These are phyloP conservation scores for Coemansia asiatica DNA, from an alignment of 192 early-diverging fungal genomes.

Conservation along the genomic window DNA sequence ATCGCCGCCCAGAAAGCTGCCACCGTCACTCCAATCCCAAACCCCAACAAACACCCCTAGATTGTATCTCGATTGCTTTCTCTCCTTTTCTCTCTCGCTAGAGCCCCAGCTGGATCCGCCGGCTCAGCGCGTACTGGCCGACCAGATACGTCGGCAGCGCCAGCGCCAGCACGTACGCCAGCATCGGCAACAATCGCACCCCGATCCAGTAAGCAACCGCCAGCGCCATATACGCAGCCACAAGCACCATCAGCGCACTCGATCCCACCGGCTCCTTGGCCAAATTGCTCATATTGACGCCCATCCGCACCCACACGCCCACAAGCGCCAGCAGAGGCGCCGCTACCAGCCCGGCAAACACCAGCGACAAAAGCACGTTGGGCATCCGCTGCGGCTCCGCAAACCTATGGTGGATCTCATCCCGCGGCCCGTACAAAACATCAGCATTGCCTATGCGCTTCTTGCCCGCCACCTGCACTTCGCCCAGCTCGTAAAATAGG, in stretches of 20 bases:
- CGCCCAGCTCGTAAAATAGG: slow-evolving; percentile 35
- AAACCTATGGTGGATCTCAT: slow-evolving; percentile 50
- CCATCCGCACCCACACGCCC: slow-evolving; percentile 36
- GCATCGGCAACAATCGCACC: slow-evolving; percentile 42
- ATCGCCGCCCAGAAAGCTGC: too few relatives aligned
- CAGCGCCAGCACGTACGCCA: slow-evolving; percentile 45
- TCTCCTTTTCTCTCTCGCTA: too few relatives aligned
- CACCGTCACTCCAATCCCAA: too few relatives aligned
- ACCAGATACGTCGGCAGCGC: slow-evolving; percentile 50
- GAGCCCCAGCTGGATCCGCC: slow-evolving; percentile 19
- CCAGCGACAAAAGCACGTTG: slow-evolving; percentile 32
- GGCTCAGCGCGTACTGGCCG: slow-evolving; percentile 43
- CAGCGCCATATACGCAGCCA: slow-evolving; percentile 45
- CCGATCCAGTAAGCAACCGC: slow-evolving; percentile 54
- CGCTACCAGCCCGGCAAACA: slow-evolving; percentile 22
- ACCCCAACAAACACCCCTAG: too few relatives aligned
- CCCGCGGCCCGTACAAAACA: slow-evolving; percentile 20
- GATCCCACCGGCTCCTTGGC: slow-evolving; percentile 26
- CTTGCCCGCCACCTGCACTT: slow-evolving; percentile 23
- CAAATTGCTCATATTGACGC: slow-evolving; percentile 34
- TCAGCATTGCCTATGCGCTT: background rate
- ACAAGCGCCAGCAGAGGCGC: slow-evolving; percentile 30
- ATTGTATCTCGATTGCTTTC: too few relatives aligned
- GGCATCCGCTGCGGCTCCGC: slow-evolving; percentile 47
- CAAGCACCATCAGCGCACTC: slow-evolving; percentile 36